Percentiles rank a stretch among this genome's conserved stretches.
Conservation (phyloP, 129 eudicot species). For the Flaveria brownii region DNA sequence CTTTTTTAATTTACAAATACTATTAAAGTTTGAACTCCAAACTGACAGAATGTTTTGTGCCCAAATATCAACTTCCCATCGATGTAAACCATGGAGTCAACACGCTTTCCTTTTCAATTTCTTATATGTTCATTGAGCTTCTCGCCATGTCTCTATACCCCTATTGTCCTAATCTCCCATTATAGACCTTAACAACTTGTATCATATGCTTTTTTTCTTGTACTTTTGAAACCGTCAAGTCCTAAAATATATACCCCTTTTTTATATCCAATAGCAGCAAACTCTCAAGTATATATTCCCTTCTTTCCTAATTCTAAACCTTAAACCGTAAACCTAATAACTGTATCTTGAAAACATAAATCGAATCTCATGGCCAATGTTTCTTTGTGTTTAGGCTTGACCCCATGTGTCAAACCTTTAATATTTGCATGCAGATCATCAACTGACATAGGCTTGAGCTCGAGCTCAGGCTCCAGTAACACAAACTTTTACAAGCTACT, state of each 20-base stretch:
- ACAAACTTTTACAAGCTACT: conserved; percentile 36
- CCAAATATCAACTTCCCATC: conserved; percentile 17
- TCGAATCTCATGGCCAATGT: conserved; percentile 19
- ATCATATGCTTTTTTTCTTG: conserved; percentile 15
- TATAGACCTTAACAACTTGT: neutral
- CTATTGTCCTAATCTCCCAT: conserved; percentile 21
- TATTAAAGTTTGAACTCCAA: neutral
- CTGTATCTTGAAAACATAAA: neutral
- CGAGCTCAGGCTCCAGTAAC: neutral
- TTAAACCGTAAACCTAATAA: neutral
- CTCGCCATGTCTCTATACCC: conserved; percentile 35
- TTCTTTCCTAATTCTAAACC: neutral
- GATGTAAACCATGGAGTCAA: conserved; percentile 42
- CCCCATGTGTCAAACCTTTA: conserved; percentile 29
- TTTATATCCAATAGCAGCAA: conserved; percentile 22
- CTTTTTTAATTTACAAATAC: neutral
- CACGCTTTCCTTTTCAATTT: conserved; percentile 12
- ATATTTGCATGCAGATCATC: conserved; percentile 24
- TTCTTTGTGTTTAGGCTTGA: conserved; percentile 20
- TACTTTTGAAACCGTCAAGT: conserved; percentile 34
- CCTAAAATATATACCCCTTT: neutral
- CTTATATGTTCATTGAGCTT: conserved; percentile 29
- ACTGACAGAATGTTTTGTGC: conserved; percentile 36
- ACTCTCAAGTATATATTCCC: conserved; percentile 19
- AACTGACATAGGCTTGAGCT: conserved; percentile 2